These are phyloP conservation scores for Morella rubra DNA, from an alignment of 306 rosid species.

Conservation along the genomic window DNA sequence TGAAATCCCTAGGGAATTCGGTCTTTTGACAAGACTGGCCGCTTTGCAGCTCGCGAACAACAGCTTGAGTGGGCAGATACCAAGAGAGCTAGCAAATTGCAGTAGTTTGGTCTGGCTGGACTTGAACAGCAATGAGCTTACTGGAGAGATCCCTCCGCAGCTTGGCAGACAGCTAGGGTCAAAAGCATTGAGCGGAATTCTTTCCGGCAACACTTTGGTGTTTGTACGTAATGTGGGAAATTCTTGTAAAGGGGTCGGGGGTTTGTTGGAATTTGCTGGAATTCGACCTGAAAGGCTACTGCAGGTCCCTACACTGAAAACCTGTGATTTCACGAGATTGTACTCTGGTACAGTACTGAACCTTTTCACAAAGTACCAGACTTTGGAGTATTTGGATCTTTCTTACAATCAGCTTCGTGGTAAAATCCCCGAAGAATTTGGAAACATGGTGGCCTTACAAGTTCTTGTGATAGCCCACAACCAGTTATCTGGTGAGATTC, in stretches of 20 bases:
- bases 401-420: slow-evolving; percentile 91
- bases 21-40: slow-evolving; percentile 75
- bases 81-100: slow-evolving; percentile 73
- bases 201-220: slow-evolving; percentile 85
- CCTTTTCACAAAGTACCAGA: slow-evolving; percentile 83
- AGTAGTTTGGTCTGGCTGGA: slow-evolving; percentile 97
- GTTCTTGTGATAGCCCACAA: slow-evolving; percentile 92
- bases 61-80: slow-evolving; percentile 78
- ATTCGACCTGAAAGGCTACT: slow-evolving; percentile 83
- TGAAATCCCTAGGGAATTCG: slow-evolving; percentile 71
- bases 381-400: slow-evolving; percentile 91
- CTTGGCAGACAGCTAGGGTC: slow-evolving; percentile 92
- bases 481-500: slow-evolving; percentile 92
- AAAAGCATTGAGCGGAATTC: slow-evolving; percentile 72
- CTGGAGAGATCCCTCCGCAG: slow-evolving; percentile 89
- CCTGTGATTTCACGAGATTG: slow-evolving; percentile 85
- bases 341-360: slow-evolving; percentile 92
- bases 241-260: slow-evolving; percentile 92
- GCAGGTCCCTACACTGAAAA: slow-evolving; percentile 81
- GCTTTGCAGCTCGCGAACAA: slow-evolving; percentile 92
- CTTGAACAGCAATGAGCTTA: slow-evolving; percentile 90
- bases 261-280: slow-evolving; percentile 83
- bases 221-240: slow-evolving; percentile 90
- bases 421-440: slow-evolving; percentile 82
- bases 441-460: slow-evolving; percentile 91